Base-by-base conservation (phyloP, 1,284 basidiomycete genomes). In the Sporisorium graminicola region DNA sequence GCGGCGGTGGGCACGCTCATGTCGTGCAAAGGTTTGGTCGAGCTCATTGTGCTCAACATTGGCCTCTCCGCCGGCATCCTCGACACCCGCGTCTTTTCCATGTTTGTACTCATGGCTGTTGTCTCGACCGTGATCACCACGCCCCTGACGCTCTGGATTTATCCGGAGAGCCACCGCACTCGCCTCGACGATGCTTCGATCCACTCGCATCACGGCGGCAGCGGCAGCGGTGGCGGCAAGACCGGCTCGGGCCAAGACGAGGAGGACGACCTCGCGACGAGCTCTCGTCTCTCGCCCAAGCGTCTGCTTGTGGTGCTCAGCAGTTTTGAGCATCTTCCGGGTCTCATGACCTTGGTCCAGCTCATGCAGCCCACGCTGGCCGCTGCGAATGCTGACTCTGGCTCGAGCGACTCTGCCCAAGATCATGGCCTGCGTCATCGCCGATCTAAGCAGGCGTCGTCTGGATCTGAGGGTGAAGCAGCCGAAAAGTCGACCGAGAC, bases 51-150 rank as follows among this genome's bases (percentile, higher is more conserved):
- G 12, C 90, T 97, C 82, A 97, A 98, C 83, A 91, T 97, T 77
- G 95, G 94, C 71, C 88, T 94, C 2, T 85, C 89, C 67, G 94
- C 89, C 83, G 91, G 91, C 0, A 93, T 94, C 73, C 89, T 99
- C 58, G 91, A 92, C 37, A 88, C 86, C 33, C 83, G 85, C n/a
- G 87, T 89, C 22, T 90, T 90, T 80, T 88, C 89, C 14, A 97
- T 98, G 93, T 95, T 98, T 78, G 94, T 96, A 26, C 87, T 97
- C 35, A 93, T 94, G 86, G 94, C 95, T 0, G 86, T 98, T 54
- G 86, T 92, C 27, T 88, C 96, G 54, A 97, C 94, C 0, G 93
- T 93, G 86, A 89, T 93, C 88, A 97, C 94, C 0, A 96, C 94
- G 0, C 95, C 94, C 1, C 88, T 92, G 52, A 94, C 95, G 14